Percentiles rank a stretch among this genome's conserved stretches.
These are phyloP conservation scores for Butyriboletus loyo DNA, from an alignment of 768 basidiomycete species.

Conservation along the genomic window DNA sequence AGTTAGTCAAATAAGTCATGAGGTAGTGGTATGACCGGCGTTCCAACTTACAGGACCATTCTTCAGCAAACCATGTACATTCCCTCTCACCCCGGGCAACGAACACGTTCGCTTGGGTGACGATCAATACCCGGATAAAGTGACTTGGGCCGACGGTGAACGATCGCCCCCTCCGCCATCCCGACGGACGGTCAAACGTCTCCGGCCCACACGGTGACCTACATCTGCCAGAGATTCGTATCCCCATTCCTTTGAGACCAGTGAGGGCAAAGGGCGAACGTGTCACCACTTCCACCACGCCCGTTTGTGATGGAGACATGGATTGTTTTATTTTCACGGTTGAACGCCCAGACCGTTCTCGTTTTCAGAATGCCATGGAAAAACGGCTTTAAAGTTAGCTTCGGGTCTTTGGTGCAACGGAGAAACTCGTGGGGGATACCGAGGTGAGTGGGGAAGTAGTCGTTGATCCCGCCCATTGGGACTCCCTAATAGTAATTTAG, in stretches of 20 bases:
- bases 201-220: constrained; percentile 7
- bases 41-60: too few relatives aligned
- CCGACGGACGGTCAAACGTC: constrained; percentile 6
- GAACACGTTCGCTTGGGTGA: constrained; percentile 10
- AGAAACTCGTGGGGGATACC: background rate
- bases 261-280: constrained; percentile 1
- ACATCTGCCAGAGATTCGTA: constrained; percentile 8
- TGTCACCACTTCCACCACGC: background rate
- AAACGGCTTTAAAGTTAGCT: background rate
- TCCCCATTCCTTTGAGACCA: background rate
- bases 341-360: constrained; percentile 21
- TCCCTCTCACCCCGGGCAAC: background rate
- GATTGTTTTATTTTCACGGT: background rate
- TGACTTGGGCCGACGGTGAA: constrained; percentile 12
- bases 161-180: constrained; percentile 8
- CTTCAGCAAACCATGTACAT: background rate
- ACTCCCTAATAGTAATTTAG: background rate
- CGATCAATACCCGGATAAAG: constrained; percentile 12
- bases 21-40: too few relatives aligned
- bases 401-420: background rate
- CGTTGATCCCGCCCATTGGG: background rate
- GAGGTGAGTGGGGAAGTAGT: background rate
- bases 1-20: too few relatives aligned
- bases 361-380: background rate
- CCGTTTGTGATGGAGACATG: constrained; percentile 7